Conservation (phyloP, 2,329 filamentous ascomycete genomes). For the Cytospora mali region DNA sequence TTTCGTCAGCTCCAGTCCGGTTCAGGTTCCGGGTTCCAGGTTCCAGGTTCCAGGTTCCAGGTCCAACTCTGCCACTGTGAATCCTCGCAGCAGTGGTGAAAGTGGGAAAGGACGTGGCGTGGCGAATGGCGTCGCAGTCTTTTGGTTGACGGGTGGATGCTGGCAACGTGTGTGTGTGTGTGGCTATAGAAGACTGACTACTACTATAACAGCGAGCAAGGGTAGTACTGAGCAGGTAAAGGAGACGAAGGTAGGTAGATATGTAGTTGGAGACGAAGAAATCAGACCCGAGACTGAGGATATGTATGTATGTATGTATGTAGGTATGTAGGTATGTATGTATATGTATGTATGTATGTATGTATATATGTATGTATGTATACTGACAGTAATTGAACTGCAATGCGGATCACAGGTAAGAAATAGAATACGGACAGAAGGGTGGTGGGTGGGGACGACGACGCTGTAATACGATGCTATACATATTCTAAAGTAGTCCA, state of each 20-base stretch:
- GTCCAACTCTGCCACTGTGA: conserved; percentile 3
- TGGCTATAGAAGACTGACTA: too few relatives aligned
- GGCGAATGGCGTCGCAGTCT: background rate
- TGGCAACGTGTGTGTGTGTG: background rate
- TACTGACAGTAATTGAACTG: too few relatives aligned
- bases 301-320: too few relatives aligned
- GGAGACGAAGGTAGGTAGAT: too few relatives aligned
- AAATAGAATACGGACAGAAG: background rate
- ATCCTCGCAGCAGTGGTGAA: background rate
- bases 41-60: conserved; percentile 6
- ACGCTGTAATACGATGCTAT: background rate
- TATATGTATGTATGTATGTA: too few relatives aligned
- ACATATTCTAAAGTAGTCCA: background rate
- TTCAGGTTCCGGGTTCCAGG: conserved; percentile 1
- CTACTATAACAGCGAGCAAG: background rate
- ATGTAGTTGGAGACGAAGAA: too few relatives aligned
- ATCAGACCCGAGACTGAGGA: too few relatives aligned
- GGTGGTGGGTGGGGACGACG: background rate
- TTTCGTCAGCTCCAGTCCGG: conserved; percentile 17
- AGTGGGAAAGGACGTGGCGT: background rate
- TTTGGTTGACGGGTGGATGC: background rate
- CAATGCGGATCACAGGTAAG: too few relatives aligned
- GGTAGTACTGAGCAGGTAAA: too few relatives aligned
- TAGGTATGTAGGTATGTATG: too few relatives aligned
- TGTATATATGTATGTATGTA: too few relatives aligned